Base-by-base conservation (phyloP, 768 basidiomycete species). In the Boletus sensibilis region DNA sequence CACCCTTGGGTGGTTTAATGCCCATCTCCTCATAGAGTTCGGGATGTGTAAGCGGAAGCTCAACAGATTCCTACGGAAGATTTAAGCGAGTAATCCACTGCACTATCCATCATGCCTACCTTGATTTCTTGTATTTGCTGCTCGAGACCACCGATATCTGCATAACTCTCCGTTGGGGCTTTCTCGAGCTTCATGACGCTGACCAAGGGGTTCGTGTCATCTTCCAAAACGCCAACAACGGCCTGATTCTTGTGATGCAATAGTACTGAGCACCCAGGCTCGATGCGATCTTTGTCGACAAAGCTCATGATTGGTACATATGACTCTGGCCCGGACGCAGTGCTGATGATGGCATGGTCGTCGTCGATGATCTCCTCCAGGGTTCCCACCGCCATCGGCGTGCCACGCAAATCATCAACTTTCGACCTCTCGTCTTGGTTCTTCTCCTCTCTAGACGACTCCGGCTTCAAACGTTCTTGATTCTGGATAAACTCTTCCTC, bases 11-110 rank as follows among this genome's bases (percentile, higher is more conserved):
- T n/a, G 96, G 97, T 66, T 90, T 90, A 74, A 99, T 98, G 53
- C 97, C 97, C 97, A 99, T 98, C 78, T 98, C 96, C 74, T 98
- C 96, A 75, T 98, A 99, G 38, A 98, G 76, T 69, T 99, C 97
- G 4, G 97, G 97, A 70, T 98, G 97, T 10, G 96, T 98, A 23
- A 99, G 78, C 0, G 97, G 97, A 33, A 98, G 82, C 74, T 98
- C 97, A 44, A 98, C 96, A 14, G 97, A 92, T 88, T 99, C 97
- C 91, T 94, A 58, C 23, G 35, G 18, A 42, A 13, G 6, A 37
- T 38, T 62, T 34, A 51, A 50, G 42, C 27, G 1, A 21, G 43
- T n/a, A 38, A 27, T 18, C 12, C 5, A 33, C 21, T 11, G 55
- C 21, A 37, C 31, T 11, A 31, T 45, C 21, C 11, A 49, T 13